Evolutionary conservation across 2,329 filamentous ascomycete genomes (phyloP), one percentile per base, ranked within the genome.

Genomic region (Simplicillium sp.): DNA sequence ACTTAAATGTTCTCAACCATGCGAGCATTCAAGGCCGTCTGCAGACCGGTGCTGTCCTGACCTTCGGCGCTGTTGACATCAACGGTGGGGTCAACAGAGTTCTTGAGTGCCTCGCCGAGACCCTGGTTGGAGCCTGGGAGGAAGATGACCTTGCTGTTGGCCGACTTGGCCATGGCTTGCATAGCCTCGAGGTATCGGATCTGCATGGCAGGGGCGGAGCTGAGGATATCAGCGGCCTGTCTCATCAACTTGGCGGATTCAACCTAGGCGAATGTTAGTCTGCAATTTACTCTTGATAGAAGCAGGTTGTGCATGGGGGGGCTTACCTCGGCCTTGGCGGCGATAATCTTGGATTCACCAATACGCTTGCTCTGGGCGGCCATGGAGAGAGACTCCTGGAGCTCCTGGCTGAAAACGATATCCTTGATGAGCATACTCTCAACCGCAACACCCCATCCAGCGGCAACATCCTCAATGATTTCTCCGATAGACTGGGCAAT

Each of bases 401-500:
- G 75, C 52, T 97, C 92, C 57, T 87, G 80, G 66, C 81, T 88
- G 77, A 98, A 98, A 60, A 97, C 85, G 59, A 98, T 94, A 64
- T 98, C 92, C 70, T 98, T 97, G 76, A 98, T 90, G 51, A 98
- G 80, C 90, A 98, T 98, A 57, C 83, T 89, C 73, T 97, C 92
- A 44, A 97, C 92, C 57, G 87, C 80, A 7, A 95, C 90, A 66
- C 92, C 92, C 92, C 92, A 98, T 46, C 87, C 87, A 11, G 78
- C 71, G 6, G 92, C 90, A 1, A 95, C 92, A 52, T 96, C 89
- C 59, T 97, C 92, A 53, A 98, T 97, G 54, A 97, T 97, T 65
- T 96, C 90, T 47, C 87, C 82, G 47, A 97, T 97, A 43, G 84
- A 92, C 65, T 89, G 82, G 2, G 92, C 92, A 52, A 98, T 84